Evolutionary conservation across 352 stramenopile genomes (phyloP).

Genomic region (Phytophthora fragariae): DNA sequence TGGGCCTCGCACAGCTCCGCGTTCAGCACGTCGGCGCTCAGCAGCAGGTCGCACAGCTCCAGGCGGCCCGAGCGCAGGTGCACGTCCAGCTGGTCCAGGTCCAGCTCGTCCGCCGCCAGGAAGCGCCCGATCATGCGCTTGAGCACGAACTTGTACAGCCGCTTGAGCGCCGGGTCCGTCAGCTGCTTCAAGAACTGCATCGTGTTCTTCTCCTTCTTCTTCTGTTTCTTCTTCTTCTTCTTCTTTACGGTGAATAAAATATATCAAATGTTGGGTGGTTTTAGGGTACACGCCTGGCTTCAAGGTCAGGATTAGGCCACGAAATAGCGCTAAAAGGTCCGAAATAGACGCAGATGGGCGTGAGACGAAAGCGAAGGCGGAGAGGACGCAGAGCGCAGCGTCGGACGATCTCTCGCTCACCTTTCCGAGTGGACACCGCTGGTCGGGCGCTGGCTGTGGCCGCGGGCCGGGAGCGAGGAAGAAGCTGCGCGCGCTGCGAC

Average conservation of each 20-base stretch:
- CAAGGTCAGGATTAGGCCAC: neutral
- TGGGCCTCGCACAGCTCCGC: conserved; percentile 74
- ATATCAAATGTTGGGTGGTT: neutral
- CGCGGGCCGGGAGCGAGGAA: neutral
- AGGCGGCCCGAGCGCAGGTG: conserved; percentile 79
- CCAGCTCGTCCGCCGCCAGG: conserved; percentile 80
- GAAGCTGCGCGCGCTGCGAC: no score
- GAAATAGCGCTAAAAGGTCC: neutral
- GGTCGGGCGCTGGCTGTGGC: neutral
- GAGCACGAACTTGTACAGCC: conserved; percentile 92
- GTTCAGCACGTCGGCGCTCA: conserved; percentile 86
- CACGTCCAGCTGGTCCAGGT: conserved; percentile 89
- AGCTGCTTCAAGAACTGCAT: conserved; percentile 92
- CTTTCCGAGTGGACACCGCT: no score
- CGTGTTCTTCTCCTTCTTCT: conserved; percentile 6
- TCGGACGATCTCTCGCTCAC: no score
- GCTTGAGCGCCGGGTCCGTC: conserved; percentile 90
- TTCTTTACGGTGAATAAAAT: conserved; percentile 7
- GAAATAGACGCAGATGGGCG: neutral
- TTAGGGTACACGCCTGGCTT: neutral
- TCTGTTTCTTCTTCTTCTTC: conserved; percentile 6
- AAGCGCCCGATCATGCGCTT: conserved; percentile 92
- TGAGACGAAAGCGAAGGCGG: neutral
- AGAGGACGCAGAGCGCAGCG: no score
- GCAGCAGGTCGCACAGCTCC: conserved; percentile 83